Percentiles rank a stretch among this genome's conserved stretches.
Conservation (phyloP, 2,329 filamentous ascomycete species). For the Didymella keratinophila region DNA sequence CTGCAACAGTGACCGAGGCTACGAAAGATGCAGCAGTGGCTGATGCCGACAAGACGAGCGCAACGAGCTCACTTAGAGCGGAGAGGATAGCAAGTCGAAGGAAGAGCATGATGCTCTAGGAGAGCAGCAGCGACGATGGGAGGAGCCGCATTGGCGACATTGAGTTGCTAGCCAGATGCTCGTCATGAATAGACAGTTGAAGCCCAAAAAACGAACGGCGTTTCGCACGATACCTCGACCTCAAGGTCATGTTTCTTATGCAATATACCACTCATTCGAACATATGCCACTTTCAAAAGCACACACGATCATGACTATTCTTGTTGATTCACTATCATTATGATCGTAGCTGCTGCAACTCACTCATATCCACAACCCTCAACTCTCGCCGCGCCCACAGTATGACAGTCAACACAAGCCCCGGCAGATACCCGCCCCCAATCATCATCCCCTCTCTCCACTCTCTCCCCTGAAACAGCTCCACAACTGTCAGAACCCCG, state of each 20-base stretch:
- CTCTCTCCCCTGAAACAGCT: conserved; percentile 36
- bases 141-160: too few species aligned
- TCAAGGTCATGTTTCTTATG: conserved; percentile 7
- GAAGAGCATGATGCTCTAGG: conserved; percentile 55
- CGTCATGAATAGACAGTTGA: not conserved
- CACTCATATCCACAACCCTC: conserved; percentile 72
- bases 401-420: conserved; percentile 66
- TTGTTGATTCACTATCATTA: not conserved
- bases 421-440: conserved; percentile 52
- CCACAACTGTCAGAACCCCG: conserved; percentile 56
- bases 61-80: conserved; percentile 36
- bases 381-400: conserved; percentile 71
- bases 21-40: conserved; percentile 18
- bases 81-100: conserved; percentile 52
- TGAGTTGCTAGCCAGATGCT: not conserved
- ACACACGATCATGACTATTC: too few species aligned
- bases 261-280: conserved; percentile 12
- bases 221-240: conserved; percentile 16
- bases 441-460: conserved; percentile 43
- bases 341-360: conserved; percentile 62
- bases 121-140: not conserved
- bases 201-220: not conserved
- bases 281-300: not conserved
- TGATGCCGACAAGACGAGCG: conserved; percentile 20
- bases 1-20: conserved; percentile 1